Percentiles rank a stretch among this genome's conserved stretches.
These are phyloP conservation scores for Fusarium piperis DNA, from an alignment of 2,329 filamentous ascomycete genomes.

Conservation along the genomic window DNA sequence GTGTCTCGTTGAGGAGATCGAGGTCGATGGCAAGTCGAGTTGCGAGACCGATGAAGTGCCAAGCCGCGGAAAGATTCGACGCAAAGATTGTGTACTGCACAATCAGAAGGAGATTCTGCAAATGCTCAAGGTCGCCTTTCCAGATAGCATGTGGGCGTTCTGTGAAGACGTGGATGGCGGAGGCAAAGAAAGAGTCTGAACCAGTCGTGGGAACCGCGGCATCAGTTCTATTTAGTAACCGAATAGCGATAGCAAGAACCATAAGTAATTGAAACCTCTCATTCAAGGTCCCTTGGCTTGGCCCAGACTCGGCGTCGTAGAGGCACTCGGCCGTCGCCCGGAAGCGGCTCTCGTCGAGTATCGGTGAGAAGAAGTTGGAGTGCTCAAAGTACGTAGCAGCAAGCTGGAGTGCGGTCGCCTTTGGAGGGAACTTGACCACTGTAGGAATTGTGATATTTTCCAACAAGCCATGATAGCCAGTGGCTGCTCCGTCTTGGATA, in stretches of 20 bases:
- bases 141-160: constrained; percentile 8
- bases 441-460: not conserved
- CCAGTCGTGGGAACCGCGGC: constrained; percentile 14
- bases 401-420: constrained; percentile 14
- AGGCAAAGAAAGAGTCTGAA: constrained; percentile 21
- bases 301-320: not conserved
- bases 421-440: constrained; percentile 3
- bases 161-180: constrained; percentile 8
- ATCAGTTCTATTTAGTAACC: constrained; percentile 26
- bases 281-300: not conserved
- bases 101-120: constrained; percentile 20
- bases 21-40: constrained; percentile 25
- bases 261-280: constrained; percentile 16
- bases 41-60: constrained; percentile 32
- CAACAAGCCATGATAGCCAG: constrained; percentile 18
- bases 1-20: constrained; percentile 7
- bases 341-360: constrained; percentile 31
- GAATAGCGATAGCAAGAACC: constrained; percentile 21
- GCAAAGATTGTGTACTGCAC: constrained; percentile 28
- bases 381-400: constrained; percentile 43
- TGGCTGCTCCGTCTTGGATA: not conserved
- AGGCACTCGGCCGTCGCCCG: not conserved
- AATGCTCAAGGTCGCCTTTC: constrained; percentile 16
- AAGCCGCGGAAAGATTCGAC: constrained; percentile 24
- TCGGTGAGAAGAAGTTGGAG: constrained; percentile 42